A percentile compares a stretch with the other conserved stretches of the same genome.
Conservation (phyloP, 257 asterid genomes). For the Parsonsia alboflavescens region DNA sequence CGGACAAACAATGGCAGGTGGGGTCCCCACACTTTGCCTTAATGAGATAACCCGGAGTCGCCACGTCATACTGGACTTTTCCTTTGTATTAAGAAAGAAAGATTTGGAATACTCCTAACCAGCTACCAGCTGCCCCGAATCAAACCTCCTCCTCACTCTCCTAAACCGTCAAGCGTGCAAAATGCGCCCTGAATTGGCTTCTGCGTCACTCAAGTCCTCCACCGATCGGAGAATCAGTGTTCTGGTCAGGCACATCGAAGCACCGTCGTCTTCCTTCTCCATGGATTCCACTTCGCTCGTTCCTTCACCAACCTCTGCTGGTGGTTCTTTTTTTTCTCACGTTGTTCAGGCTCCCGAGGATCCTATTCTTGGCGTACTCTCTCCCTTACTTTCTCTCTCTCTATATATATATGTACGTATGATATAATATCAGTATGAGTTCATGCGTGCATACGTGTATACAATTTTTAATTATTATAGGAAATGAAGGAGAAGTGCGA, state of each 20-base stretch:
- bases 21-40: neutral
- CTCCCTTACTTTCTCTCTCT: neutral
- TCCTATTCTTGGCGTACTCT: constrained; percentile 88
- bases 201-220: constrained; percentile 27
- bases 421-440: neutral
- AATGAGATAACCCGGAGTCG: neutral
- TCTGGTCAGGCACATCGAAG: constrained; percentile 57
- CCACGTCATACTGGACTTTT: neutral
- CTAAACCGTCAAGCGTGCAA: neutral
- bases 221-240: constrained; percentile 70
- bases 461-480: neutral
- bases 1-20: neutral
- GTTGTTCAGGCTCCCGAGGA: constrained; percentile 87
- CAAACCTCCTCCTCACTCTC: neutral
- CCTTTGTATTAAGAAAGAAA: too few relatives aligned
- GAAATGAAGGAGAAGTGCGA: neutral
- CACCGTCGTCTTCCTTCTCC: constrained; percentile 21
- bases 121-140: neutral
- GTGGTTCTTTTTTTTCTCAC: constrained; percentile 58
- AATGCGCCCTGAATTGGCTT: constrained; percentile 39
- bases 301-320: constrained; percentile 60
- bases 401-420: neutral
- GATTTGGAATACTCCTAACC: too few relatives aligned
- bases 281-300: constrained; percentile 28
- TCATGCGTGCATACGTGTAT: neutral